Percentiles rank a stretch among this genome's conserved stretches.
These are phyloP conservation scores for Amanita polypyramis DNA, from an alignment of 768 basidiomycete genomes.

Conservation along the genomic window DNA sequence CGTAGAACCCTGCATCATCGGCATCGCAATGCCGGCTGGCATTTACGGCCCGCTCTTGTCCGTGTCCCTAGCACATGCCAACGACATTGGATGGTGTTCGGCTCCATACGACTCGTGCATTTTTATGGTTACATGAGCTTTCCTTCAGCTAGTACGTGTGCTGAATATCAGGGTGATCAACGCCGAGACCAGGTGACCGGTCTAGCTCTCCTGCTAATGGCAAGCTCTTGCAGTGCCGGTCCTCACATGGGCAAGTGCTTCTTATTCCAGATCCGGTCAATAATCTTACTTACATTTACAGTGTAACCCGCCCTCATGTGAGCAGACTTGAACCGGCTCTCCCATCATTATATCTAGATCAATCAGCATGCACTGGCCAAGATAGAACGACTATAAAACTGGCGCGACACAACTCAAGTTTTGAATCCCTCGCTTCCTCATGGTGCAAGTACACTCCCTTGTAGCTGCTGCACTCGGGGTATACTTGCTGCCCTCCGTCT, in stretches of 20 bases:
- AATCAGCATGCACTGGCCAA: slow-evolving; percentile 1
- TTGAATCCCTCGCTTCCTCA: not conserved
- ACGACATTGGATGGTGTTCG: too few relatives aligned
- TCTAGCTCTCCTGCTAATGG: too few relatives aligned
- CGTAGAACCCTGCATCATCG: too few relatives aligned
- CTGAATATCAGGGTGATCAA: too few relatives aligned
- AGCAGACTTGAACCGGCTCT: not conserved
- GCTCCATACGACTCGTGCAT: too few relatives aligned
- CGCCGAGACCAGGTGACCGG: too few relatives aligned
- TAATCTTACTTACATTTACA: not conserved
- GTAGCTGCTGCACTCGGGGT: slow-evolving; percentile 9
- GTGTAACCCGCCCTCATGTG: not conserved
- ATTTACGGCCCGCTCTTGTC: too few relatives aligned
- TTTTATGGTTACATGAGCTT: too few relatives aligned
- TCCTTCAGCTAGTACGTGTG: too few relatives aligned
- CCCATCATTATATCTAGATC: not conserved
- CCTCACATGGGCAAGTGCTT: not conserved
- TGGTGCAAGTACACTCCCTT: slow-evolving; percentile 11
- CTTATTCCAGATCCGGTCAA: not conserved
- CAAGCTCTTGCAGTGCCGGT: too few relatives aligned
- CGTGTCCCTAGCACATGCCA: too few relatives aligned
- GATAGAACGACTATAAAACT: not conserved
- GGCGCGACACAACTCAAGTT: not conserved
- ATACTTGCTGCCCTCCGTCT: slow-evolving; percentile 15
- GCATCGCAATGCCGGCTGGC: too few relatives aligned